Conservation (phyloP, 768 basidiomycete species). For the Sarcodon sp. region DNA sequence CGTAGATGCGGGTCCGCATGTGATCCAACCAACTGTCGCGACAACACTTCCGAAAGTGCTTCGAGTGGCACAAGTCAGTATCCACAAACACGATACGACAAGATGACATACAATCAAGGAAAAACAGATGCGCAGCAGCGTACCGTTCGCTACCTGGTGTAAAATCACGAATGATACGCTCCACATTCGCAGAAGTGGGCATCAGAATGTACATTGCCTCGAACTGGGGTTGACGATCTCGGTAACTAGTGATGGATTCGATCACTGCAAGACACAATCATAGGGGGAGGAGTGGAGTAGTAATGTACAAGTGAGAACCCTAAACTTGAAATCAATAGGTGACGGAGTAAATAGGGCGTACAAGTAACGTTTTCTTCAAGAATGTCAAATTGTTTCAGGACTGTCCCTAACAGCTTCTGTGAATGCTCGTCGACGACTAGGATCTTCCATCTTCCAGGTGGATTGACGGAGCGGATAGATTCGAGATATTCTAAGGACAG, state of each 20-base stretch:
- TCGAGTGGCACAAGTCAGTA: constrained; percentile 1
- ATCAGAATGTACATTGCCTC: constrained; percentile 93
- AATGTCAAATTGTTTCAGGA: constrained; percentile 89
- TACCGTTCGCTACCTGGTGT: constrained; percentile 52
- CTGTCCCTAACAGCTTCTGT: constrained; percentile 69
- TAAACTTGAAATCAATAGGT: neutral
- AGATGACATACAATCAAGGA: constrained; percentile 63
- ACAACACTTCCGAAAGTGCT: constrained; percentile 73
- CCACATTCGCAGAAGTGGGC: constrained; percentile 90
- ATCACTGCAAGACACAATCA: constrained; percentile 45
- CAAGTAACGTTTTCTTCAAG: constrained; percentile 93
- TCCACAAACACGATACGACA: neutral
- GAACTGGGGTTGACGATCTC: constrained; percentile 73
- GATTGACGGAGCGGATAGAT: constrained; percentile 76
- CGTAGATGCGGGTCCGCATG: constrained; percentile 70
- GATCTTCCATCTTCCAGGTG: constrained; percentile 90
- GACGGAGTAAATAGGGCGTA: constrained; percentile 27
- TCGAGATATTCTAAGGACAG: constrained; percentile 63
- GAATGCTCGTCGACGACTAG: constrained; percentile 93
- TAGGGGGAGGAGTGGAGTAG: neutral
- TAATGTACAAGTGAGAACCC: neutral
- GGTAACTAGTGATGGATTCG: constrained; percentile 75
- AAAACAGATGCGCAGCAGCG: constrained; percentile 81
- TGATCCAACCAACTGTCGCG: constrained; percentile 62
- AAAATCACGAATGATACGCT: constrained; percentile 84